Evolutionary conservation across 495 filamentous ascomycete genomes (phyloP).

Genomic region (Aspergillus conjunctus): DNA sequence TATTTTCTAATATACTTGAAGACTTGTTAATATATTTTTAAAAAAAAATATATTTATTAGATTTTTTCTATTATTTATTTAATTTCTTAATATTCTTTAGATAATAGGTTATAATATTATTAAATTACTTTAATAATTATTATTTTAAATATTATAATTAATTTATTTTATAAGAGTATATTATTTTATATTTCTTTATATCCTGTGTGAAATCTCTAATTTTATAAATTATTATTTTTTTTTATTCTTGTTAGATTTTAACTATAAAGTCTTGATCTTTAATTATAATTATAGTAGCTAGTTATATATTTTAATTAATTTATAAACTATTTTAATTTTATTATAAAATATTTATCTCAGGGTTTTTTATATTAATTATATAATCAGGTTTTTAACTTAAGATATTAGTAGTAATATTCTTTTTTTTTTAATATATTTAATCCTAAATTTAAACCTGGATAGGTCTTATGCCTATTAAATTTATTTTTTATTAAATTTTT

Average conservation of each 20-base stretch:
- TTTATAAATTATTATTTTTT: not conserved
- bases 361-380: slow-evolving; percentile 3
- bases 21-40: not conserved
- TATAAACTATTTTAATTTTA: too few species aligned
- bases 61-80: not conserved
- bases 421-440: slow-evolving; percentile 7
- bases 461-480: too few species aligned
- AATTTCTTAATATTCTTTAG: not conserved
- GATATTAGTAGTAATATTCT: not conserved
- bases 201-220: not conserved
- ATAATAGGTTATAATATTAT: slow-evolving; percentile 5
- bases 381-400: not conserved
- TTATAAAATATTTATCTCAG: not conserved
- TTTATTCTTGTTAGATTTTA: not conserved
- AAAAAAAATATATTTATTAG: not conserved
- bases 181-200: not conserved
- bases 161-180: not conserved
- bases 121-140: too few species aligned
- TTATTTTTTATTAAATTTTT: too few species aligned
- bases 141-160: not conserved
- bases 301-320: too few species aligned
- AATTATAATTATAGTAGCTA: too few species aligned
- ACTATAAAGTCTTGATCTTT: too few species aligned
- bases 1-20: not conserved
- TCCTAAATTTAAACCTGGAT: not conserved